Evolutionary conservation across 495 filamentous ascomycete genomes (phyloP).

Genomic region (Jackrogersella minutella): DNA sequence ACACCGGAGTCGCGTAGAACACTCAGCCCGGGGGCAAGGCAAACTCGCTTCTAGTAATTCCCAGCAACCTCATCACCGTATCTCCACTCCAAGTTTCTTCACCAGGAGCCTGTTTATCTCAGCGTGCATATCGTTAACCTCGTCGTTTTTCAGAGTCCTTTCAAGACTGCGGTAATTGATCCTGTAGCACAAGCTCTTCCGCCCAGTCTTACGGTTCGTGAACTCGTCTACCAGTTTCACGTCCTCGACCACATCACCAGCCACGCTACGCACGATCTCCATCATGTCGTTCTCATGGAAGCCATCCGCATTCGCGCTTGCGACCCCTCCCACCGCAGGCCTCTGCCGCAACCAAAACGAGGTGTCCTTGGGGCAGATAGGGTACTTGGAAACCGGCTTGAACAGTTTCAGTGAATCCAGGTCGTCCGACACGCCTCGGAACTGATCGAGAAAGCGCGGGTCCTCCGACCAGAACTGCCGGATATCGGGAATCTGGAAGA

Average conservation of each 20-base stretch:
- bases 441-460: constrained; percentile 81
- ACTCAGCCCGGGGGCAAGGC: neutral
- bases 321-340: constrained; percentile 62
- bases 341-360: constrained; percentile 85
- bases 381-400: constrained; percentile 87
- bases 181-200: constrained; percentile 88
- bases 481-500: constrained; percentile 95
- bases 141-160: constrained; percentile 81
- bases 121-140: constrained; percentile 79
- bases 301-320: constrained; percentile 48
- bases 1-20: neutral
- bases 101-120: constrained; percentile 68
- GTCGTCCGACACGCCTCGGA: constrained; percentile 63
- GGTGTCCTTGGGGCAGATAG: constrained; percentile 87
- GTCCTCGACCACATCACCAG: constrained; percentile 85
- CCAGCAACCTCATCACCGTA: constrained; percentile 62
- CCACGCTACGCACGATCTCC: constrained; percentile 85
- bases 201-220: constrained; percentile 82
- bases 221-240: constrained; percentile 84
- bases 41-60: neutral
- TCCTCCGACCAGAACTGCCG: constrained; percentile 96
- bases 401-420: constrained; percentile 68
- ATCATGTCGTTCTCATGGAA: constrained; percentile 98
- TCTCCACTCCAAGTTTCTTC: constrained; percentile 76
- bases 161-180: constrained; percentile 93